Base-by-base conservation (phyloP, 176 grass and related monocot species). In the maize (Zea mays) region DNA sequence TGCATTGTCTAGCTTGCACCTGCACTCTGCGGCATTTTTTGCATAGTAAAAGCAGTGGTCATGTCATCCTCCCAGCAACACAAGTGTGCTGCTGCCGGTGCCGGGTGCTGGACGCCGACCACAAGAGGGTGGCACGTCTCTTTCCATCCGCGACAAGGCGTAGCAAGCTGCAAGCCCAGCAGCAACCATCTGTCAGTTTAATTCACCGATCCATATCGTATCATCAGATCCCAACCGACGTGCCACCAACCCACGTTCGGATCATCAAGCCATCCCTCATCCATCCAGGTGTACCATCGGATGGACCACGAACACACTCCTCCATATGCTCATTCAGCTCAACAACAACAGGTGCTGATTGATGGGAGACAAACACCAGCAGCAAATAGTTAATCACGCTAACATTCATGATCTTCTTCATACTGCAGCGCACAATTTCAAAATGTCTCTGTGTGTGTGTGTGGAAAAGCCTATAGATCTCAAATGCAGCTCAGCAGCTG, bases 101-200 rank as follows among this genome's bases (percentile, higher is more conserved):
- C 51, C 37, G 37, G 37, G 37, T 11, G 54, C 75, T 61, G 2
- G 5, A 14, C 70, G 48, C 12, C 59, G 77, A 81, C 81, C 86
- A 81, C 72, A 72, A n/a, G n/a, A n/a, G n/a, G 86, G 82, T 72
- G 72, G 65, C 65, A 65, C 82, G 56, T 81, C 77, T 5, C 71
- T 88, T 76, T 88, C 73, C 21, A 45, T 48, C 40, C 34, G 52
- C 57, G 15, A 87, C 33, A 73, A 67, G 42, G 67, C 58, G 79
- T 49, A 52, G 67, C 74, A 59, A 59, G 75, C 16, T 62, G 67
- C 74, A 59, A 59, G 75, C 16, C 69, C 63, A 75, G 77, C 86
- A 66, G 35, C 72, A 52, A 39, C 83, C 46, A 47, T 76, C 58
- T 85, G 79, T 76, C 79, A 72, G 77, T 39, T 75, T 61, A 57